Base-by-base conservation (phyloP, 495 filamentous ascomycete genomes). In the Aspergillus mulundensis region DNA sequence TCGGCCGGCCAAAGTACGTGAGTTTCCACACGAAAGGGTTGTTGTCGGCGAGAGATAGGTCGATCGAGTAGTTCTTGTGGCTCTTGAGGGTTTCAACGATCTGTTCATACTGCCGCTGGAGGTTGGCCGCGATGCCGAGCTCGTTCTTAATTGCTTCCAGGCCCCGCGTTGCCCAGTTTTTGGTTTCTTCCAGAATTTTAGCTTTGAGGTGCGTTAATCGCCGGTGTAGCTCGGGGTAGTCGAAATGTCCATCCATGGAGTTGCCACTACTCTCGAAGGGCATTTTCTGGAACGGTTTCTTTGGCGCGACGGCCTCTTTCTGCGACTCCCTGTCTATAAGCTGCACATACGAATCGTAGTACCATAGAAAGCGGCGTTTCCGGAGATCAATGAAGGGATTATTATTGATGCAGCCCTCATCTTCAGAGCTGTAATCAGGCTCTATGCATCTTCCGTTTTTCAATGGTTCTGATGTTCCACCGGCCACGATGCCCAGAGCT, bases 361-460 rank as follows among this genome's bases (percentile, higher is more conserved):
- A 97, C 94, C 95, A 97, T 15, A 98, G 70, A 68, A 97, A 97
- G 0, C 92, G 85, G 43, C 88, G 84, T 71, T 97, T 98, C 78
- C 86, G 89, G 8, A 95, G 74, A 61, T 98, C 95, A 53, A 83
- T 84, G 76, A 97, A 97, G 0, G 90, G 88, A 54, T 91, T 50
- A 3, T 85, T 67, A 87, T 89, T 12, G 5, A 8, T 25, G 1
- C 23, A 23, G 28, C 18, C 40, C 15, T 60, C 58, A 24, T 60
- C 48, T 1, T 56, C 51, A 36, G 45, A 16, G 25, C 81, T 77
- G 61, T 73, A 74, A 61, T 81, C 78, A 24, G 74, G 78, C 14
- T 67, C 63, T 40, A 40, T 3, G 38, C 14, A 18, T 4, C 30
- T 32, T 30, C 11, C 25, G 19, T 70, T 56, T 1, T 2, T 15